A percentile compares a stretch with the other conserved stretches of the same genome.
These are phyloP conservation scores for Ogataea philodendri DNA, from an alignment of 805 yeast genomes.

Conservation along the genomic window DNA sequence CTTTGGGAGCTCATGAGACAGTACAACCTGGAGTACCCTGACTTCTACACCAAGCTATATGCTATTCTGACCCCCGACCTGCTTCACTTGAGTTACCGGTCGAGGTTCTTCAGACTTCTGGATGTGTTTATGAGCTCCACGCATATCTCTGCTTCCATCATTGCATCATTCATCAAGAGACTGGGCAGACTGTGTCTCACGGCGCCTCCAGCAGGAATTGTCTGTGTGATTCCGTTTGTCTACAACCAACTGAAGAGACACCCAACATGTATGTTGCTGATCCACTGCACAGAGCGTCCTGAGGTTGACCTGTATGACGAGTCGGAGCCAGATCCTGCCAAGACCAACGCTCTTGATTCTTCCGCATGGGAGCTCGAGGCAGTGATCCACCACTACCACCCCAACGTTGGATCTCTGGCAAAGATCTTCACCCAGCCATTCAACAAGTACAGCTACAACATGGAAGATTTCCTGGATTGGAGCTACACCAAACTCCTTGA, in stretches of 20 bases:
- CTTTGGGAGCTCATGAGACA: constrained; percentile 79
- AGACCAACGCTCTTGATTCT: constrained; percentile 75
- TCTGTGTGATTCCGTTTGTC: constrained; percentile 83
- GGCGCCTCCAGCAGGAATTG: constrained; percentile 87
- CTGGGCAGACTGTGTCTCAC: constrained; percentile 70
- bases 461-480: constrained; percentile 96
- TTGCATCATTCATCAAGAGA: constrained; percentile 86
- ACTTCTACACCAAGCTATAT: constrained; percentile 80
- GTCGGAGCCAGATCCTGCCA: constrained; percentile 67
- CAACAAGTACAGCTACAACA: constrained; percentile 76
- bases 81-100: constrained; percentile 74
- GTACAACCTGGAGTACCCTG: constrained; percentile 87
- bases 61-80: constrained; percentile 72
- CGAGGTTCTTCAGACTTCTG: constrained; percentile 82
- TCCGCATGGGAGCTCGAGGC: constrained; percentile 92
- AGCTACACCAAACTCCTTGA: constrained; percentile 64
- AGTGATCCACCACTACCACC: constrained; percentile 79
- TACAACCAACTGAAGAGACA: constrained; percentile 88
- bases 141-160: constrained; percentile 76
- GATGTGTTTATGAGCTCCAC: constrained; percentile 85
- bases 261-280: constrained; percentile 88
- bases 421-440: constrained; percentile 87
- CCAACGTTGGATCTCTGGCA: constrained; percentile 90
- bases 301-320: constrained; percentile 65
- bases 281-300: constrained; percentile 54